phyloP scores from a whole-genome alignment of 495 filamentous ascomycete genomes.

The Sordaria brevicollis region DNA sequence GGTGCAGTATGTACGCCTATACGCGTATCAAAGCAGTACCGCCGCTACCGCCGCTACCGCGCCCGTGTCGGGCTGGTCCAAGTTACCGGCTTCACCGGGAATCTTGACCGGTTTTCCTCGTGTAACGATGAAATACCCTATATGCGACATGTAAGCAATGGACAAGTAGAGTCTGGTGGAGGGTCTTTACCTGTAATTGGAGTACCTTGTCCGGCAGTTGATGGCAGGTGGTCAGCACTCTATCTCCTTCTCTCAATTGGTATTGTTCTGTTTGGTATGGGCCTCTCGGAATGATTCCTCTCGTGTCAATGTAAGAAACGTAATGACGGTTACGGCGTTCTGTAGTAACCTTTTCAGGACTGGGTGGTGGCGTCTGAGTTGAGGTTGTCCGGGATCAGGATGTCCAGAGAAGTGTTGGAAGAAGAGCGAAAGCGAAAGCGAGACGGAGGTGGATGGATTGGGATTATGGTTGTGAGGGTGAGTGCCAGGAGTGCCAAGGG shows the following conservation, averaged over 20 bases:
- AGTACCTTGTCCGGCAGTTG: background rate
- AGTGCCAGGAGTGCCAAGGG: background rate
- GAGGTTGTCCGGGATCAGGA: background rate
- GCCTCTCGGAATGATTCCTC: background rate
- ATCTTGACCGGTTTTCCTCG: background rate
- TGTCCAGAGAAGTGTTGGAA: background rate
- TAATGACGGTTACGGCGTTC: background rate
- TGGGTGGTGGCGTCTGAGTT: background rate
- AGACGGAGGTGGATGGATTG: background rate
- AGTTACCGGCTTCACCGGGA: background rate
- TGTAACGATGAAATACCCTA: background rate
- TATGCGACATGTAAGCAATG: background rate
- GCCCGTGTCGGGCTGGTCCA: background rate
- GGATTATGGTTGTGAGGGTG: background rate
- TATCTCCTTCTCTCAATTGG: background rate
- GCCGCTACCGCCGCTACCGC: too few species aligned
- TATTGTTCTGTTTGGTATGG: background rate
- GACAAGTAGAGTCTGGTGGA: too few species aligned
- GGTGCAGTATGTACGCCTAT: too few species aligned
- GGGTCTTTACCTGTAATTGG: too few species aligned
- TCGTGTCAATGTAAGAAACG: background rate
- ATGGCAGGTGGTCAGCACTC: background rate
- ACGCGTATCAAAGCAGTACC: too few species aligned
- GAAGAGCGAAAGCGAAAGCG: constrained; percentile 9
- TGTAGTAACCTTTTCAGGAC: background rate